Evolutionary conservation across 176 grass and related monocot species (phyloP).

Genomic region (Paspalum notatum): DNA sequence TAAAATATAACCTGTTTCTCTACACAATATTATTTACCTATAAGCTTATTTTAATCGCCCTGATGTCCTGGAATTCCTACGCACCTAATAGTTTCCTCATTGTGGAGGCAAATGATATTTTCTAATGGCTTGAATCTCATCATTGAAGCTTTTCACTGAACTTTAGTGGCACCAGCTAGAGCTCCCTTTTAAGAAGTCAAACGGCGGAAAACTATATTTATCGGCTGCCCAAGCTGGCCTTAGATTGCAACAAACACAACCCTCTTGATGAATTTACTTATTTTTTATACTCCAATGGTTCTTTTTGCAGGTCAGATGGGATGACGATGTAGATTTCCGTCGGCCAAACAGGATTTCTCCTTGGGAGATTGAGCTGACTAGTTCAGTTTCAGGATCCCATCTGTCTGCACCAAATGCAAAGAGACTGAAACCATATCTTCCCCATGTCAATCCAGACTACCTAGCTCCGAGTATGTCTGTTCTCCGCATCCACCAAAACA

Average conservation of each 20-base stretch:
- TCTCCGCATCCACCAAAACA: background rate
- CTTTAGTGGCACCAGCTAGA: no score
- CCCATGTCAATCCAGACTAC: slow-evolving; percentile 56
- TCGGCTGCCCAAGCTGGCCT: background rate
- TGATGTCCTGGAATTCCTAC: no score
- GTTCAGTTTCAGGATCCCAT: slow-evolving; percentile 60
- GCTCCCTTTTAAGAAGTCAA: no score
- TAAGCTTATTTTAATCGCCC: background rate
- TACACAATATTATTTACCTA: background rate
- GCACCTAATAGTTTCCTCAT: background rate
- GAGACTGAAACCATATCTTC: slow-evolving; percentile 64
- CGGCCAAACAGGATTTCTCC: slow-evolving; percentile 77
- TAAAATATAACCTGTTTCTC: background rate
- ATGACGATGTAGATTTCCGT: slow-evolving; percentile 58
- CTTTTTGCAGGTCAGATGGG: slow-evolving; percentile 79
- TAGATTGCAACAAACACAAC: slow-evolving; percentile 9
- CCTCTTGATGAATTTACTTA: background rate
- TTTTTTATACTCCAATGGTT: background rate
- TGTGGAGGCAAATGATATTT: background rate
- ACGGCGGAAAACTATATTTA: no score
- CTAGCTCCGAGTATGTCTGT: slow-evolving; percentile 59
- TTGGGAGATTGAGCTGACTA: slow-evolving; percentile 89
- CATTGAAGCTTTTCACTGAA: no score
- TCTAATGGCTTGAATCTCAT: background rate
- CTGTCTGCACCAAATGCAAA: slow-evolving; percentile 58